Evolutionary conservation across 139 green algal genomes (phyloP), one percentile per base, ranked within the genome.

Genomic region (Chlamydomonas sphaeroides): DNA sequence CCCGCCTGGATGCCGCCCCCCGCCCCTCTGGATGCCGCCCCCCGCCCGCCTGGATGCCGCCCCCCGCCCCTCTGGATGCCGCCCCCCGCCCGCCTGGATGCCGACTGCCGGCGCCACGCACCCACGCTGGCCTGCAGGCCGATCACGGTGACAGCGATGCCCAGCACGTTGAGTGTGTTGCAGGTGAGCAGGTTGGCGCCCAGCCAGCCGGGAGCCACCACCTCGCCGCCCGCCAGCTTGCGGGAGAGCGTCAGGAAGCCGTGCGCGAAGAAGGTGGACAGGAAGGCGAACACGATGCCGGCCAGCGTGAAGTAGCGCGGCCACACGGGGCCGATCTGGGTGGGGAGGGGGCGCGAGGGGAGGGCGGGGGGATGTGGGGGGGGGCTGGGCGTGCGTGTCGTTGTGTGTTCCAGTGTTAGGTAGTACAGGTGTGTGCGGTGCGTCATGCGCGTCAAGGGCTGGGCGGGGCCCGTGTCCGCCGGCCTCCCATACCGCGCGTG

Each of bases 61-160:
- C 51, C 51, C 21, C 51, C 51, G 17, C 17, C 51, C 51, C 51
- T 30, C 51, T 28, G 26, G 26, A 28, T 14, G 45, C 10, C 45
- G 2, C 25, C 26, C 45, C 17, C 5, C 41, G 11, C 45, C 33
- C 63, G 21, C 33, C 63, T 15, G 17, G 10, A 30, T 45, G 3
- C 15, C 14, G 51, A 3, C 51, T 17, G 26, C 51, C 51, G 17
- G 25, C 25, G 38, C 5, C n/a, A n/a, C n/a, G n/a, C 66, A 89
- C 93, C 93, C 42, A 94, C 89, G 35, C 89, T 93, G n/a, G 91
- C 94, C 88, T 98, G 93, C 70, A 98, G 86, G 4, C 95, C 94
- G 0, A 98, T 65, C 28, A 98, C 88, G 11, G 93, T 95, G 39
- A 90, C 87, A 20, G 92, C 94, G 39, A 98, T 87, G 45, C 95